Evolutionary conservation across 805 yeast species (phyloP).

Genomic region (Teunomyces stri): DNA sequence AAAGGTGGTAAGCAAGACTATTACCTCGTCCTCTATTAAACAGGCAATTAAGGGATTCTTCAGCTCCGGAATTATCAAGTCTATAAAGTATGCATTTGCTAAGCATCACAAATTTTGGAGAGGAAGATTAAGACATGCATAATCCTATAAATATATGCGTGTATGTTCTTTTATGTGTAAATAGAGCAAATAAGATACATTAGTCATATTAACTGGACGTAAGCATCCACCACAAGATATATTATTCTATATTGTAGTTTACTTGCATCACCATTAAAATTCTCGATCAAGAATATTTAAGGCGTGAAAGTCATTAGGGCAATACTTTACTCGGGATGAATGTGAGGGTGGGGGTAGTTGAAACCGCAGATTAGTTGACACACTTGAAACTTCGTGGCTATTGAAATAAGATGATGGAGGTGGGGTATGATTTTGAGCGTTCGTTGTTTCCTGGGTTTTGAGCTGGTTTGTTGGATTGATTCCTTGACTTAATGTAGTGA

Average conservation of each 20-base stretch:
- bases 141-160: background rate
- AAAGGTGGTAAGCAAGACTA: conserved; percentile 42
- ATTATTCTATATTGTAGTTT: background rate
- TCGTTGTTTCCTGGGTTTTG: background rate
- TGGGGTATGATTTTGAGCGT: background rate
- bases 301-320: conserved; percentile 14
- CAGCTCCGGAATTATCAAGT: conserved; percentile 79
- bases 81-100: conserved; percentile 72
- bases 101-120: conserved; percentile 43
- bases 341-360: conserved; percentile 6
- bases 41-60: conserved; percentile 82
- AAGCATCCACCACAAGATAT: background rate
- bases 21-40: conserved; percentile 60
- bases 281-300: conserved; percentile 18
- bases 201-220: background rate
- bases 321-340: conserved; percentile 5
- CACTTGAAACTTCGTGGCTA: background rate
- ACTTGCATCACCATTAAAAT: conserved; percentile 8
- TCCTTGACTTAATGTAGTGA: background rate
- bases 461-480: background rate
- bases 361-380: background rate
- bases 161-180: background rate
- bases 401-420: background rate
- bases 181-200: background rate
- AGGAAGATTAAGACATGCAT: conserved; percentile 5